Percentiles rank a stretch among this genome's conserved stretches.
Evolutionary conservation across 225 moss, liverwort and hornwort genomes (phyloP).

Genomic region (Sphagnum tenellum): DNA sequence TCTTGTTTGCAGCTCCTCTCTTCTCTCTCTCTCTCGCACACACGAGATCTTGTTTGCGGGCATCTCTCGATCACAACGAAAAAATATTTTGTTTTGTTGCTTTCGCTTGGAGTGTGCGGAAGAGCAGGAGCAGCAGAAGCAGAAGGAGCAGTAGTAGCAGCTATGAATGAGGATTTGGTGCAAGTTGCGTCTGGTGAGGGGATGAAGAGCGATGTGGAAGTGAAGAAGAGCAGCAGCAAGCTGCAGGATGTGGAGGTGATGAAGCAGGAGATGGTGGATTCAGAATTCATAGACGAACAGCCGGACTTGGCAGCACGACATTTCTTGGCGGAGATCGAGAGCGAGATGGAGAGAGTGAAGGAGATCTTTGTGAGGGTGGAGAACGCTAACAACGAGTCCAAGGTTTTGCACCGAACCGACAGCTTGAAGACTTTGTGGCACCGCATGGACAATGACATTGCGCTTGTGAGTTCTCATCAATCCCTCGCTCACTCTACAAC

Average conservation of each 20-base stretch:
- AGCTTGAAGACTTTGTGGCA: constrained; percentile 10
- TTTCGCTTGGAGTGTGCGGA: no score
- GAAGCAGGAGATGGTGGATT: constrained; percentile 2
- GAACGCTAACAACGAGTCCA: constrained; percentile 11
- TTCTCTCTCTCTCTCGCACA: no score
- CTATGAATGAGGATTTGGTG: no score
- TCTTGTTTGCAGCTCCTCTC: no score
- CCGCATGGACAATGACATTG: constrained; percentile 17
- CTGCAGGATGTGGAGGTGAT: constrained; percentile 7
- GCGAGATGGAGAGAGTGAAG: constrained; percentile 14
- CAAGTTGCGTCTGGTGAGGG: neutral
- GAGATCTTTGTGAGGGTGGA: constrained; percentile 14
- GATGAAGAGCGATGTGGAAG: constrained; percentile 3
- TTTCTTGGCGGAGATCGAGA: constrained; percentile 17
- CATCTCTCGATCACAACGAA: no score
- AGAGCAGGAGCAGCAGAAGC: no score
- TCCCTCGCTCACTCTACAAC: no score
- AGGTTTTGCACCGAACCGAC: constrained; percentile 12
- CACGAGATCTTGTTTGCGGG: no score
- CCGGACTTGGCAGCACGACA: constrained; percentile 4
- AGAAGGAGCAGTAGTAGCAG: no score
- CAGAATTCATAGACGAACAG: neutral
- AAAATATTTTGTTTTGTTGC: no score
- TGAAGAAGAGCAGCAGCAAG: constrained; percentile 3
- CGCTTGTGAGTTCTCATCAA: constrained; percentile 3